Conservation (phyloP, 2,329 filamentous ascomycete species). For the Trichoderma asperellum region DNA sequence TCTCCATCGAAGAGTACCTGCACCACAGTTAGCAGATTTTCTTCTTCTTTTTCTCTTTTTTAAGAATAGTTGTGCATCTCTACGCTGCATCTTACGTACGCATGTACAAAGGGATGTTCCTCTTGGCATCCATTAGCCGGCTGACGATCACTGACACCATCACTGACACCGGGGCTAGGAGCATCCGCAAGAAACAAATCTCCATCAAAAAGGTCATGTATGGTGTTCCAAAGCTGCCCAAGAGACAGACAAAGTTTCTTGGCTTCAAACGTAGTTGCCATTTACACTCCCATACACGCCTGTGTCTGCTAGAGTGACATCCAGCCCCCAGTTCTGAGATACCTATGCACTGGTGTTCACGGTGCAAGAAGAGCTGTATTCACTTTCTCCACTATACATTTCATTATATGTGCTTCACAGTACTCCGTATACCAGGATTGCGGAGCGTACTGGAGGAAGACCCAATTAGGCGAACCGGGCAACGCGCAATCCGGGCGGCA, state of each 20-base stretch:
- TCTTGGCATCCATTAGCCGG: not conserved
- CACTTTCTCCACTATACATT: not conserved
- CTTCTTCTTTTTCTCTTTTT: not conserved
- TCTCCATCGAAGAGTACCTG: not conserved
- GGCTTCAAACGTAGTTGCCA: not conserved
- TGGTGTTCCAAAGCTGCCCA: not conserved
- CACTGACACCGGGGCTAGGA: not conserved
- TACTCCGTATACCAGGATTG: too few species aligned
- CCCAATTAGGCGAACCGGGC: slow-evolving; percentile 13
- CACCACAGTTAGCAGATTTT: not conserved
- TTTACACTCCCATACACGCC: not conserved
- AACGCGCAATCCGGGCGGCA: not conserved
- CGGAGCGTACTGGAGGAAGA: not conserved
- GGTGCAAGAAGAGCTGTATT: too few species aligned
- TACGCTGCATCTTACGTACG: not conserved
- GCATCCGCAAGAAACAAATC: not conserved
- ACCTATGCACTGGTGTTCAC: too few species aligned
- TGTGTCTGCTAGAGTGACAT: not conserved
- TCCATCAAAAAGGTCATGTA: not conserved
- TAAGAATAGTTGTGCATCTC: not conserved
- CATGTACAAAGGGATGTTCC: not conserved
- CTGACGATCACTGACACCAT: slow-evolving; percentile 1
- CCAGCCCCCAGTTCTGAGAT: not conserved
- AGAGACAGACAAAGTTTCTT: not conserved
- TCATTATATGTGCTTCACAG: not conserved